phyloP scores from a whole-genome alignment of 2,329 filamentous ascomycete species.

The Lecanicillium sp. region DNA sequence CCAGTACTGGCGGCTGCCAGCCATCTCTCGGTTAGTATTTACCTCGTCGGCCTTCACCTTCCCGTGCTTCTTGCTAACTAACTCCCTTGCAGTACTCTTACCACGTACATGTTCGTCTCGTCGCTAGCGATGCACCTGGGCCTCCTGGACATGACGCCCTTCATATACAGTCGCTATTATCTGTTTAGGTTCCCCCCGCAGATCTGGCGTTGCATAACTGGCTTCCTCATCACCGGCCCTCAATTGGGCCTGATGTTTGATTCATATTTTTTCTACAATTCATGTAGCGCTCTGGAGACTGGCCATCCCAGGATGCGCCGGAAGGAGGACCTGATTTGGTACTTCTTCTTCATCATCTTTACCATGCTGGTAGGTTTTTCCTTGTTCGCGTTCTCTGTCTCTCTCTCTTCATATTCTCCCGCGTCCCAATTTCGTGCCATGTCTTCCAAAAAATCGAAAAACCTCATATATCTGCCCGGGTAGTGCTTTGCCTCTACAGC shows the following conservation, averaged over 20 bases:
- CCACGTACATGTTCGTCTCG: constrained; percentile 25
- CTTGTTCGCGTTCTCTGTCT: constrained; percentile 15
- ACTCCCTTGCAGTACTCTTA: constrained; percentile 4
- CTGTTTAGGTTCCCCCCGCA: constrained; percentile 45
- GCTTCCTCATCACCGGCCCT: constrained; percentile 32
- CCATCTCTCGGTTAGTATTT: constrained; percentile 31
- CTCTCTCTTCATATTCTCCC: constrained; percentile 9
- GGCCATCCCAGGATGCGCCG: constrained; percentile 63
- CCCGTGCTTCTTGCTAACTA: constrained; percentile 8
- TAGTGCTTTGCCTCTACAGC: constrained; percentile 57
- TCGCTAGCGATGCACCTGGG: constrained; percentile 52
- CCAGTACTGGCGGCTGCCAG: constrained; percentile 31
- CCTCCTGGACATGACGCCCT: constrained; percentile 39
- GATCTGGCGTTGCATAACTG: constrained; percentile 33
- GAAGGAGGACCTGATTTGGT: constrained; percentile 75
- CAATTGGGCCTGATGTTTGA: constrained; percentile 56
- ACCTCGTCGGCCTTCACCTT: not conserved
- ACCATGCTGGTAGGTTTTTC: constrained; percentile 68
- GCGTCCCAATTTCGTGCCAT: constrained; percentile 8
- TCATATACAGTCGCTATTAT: constrained; percentile 43
- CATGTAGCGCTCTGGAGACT: constrained; percentile 66
- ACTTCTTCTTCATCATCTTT: constrained; percentile 63
- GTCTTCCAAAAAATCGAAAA: constrained; percentile 14
- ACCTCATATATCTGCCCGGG: constrained; percentile 70
- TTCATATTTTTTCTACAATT: constrained; percentile 69